Base-by-base conservation (phyloP, 1,139 yeast species). In the Yamadazyma buinensis region DNA sequence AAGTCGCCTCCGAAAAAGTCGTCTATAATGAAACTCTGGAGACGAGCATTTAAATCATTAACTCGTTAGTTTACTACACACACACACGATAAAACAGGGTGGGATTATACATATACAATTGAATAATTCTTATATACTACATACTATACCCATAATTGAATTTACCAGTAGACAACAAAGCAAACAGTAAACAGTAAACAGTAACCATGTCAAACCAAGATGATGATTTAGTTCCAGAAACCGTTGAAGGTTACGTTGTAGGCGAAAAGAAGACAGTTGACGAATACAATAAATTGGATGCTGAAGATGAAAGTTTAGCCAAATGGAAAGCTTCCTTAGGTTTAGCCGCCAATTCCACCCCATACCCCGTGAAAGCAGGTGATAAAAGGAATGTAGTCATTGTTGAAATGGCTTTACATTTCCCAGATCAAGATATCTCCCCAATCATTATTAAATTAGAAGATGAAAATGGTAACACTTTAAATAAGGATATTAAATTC, bases 301-400 rank as follows among this genome's bases (percentile, higher is more conserved):
- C 94, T 7, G 86, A 87, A 48, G 97, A 88, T 55, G 96, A 86
- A 59, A 83, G 95, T 28, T 69, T 90, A 47, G 86, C 84, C 44
- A 86, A 85, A 58, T 90, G 97, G 97, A 90, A 90, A 61, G 87
- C 82, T 38, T 84, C 95, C 1, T 67, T 90, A 27, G 97, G 97
- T 1, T 67, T 88, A 41, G 55, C 78, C 25, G 61, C 67, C 18
- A 69, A 65, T 41, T 55, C 71, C 4, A 69, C 77, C 6, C 76
- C 80, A 25, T 67, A 81, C 40, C 87, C 92, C 1, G 77, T 82
- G 25, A 67, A 67, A 41, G 75, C 86, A 4, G 84, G 81, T 19
- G 96, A 88, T 55, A 67, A 67, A 34, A 73, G 96, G 40, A 79
- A 76, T 46, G 95, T 87, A 15, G 95, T 87, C 7, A 75, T 87